Conservation (phyloP, 2,329 filamentous ascomycete species). For the Colletotrichum navitas region DNA sequence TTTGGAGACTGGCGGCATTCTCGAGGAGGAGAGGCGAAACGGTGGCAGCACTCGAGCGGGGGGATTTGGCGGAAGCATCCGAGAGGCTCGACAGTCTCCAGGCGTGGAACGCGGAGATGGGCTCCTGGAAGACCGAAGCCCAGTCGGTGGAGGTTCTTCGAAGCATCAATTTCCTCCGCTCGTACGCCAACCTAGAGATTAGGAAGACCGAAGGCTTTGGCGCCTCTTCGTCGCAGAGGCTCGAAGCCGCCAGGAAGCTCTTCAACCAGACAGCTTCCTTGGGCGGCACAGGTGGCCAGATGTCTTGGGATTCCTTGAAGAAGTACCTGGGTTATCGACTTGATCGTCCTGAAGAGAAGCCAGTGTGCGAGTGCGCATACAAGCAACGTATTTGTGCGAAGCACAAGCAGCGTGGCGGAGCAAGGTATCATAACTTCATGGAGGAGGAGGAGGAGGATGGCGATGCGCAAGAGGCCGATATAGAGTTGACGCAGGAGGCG, state of each 20-base stretch:
- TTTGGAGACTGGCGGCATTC: slow-evolving; percentile 34
- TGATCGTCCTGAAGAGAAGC: neutral
- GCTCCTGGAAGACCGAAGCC: slow-evolving; percentile 7
- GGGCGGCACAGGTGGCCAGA: neutral
- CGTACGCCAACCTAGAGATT: slow-evolving; percentile 20
- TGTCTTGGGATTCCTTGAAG: slow-evolving; percentile 13
- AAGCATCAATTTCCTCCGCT: slow-evolving; percentile 28
- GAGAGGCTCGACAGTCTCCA: slow-evolving; percentile 9
- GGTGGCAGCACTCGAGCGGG: slow-evolving; percentile 16
- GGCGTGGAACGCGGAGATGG: neutral
- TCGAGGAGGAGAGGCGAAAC: slow-evolving; percentile 27
- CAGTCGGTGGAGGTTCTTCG: slow-evolving; percentile 16
- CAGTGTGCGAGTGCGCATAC: slow-evolving; percentile 18
- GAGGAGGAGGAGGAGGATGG: slow-evolving; percentile 5
- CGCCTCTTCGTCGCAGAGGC: neutral
- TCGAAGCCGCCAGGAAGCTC: neutral
- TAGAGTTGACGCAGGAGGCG: slow-evolving; percentile 30
- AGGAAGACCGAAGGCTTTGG: neutral
- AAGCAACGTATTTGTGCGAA: slow-evolving; percentile 16
- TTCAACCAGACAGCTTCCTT: neutral
- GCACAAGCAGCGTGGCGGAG: slow-evolving; percentile 1
- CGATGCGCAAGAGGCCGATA: slow-evolving; percentile 1
- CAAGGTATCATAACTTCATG: slow-evolving; percentile 34
- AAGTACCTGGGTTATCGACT: neutral
- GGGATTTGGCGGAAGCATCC: neutral